Base-by-base conservation (phyloP, 2,329 filamentous ascomycete genomes). In the Paecilomyces dactylethromorphus region DNA sequence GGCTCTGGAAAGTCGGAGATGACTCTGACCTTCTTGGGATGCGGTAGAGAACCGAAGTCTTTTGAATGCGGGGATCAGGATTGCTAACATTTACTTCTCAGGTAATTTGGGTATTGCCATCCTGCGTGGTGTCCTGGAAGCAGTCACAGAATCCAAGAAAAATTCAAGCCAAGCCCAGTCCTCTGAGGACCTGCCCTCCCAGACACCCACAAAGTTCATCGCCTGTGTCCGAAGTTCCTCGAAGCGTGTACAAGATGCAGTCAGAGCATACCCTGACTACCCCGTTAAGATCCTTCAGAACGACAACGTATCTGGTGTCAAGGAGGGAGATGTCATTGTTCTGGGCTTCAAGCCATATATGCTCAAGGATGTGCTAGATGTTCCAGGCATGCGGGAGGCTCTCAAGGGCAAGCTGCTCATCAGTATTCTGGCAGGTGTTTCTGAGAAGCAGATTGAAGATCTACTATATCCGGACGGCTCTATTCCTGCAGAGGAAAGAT, bases 21-120 rank as follows among this genome's bases (percentile, higher is more conserved):
- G 64, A 93, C 89, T 64, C 82, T 95, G 78, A 85, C 90, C 62
- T 85, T 94, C 62, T 81, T 96, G 59, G 91, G 91, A 68, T 94
- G 90, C 74, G 91, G 90, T 89, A 82, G 70, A 84, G 78, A 31
- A 26, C 29, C 32, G 21, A 45, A 35, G 53, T 45, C 24, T 51
- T 50, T 94, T 59, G 90, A 90, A 66, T 92, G 89, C 74, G 90
- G 88, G 87, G 81, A 70, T n/a, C 35, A 83, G 78, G 22, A 22
- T 24, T 39, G 18, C 39, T 51, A 52, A 35, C 24, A 35, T 55
- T 31, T 53, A 5, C 55, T 55, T 24, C 39, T 22, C 26, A 92
- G 89, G 90, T 64, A 92, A 87, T 56, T 90, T 96, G 85, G 91
- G 91, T 60, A 90, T 90, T 61, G 90, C 90, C 59, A 92, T 96